These are phyloP conservation scores for Strobilomyces dryophilus DNA, from an alignment of 768 basidiomycete genomes.

Conservation along the genomic window DNA sequence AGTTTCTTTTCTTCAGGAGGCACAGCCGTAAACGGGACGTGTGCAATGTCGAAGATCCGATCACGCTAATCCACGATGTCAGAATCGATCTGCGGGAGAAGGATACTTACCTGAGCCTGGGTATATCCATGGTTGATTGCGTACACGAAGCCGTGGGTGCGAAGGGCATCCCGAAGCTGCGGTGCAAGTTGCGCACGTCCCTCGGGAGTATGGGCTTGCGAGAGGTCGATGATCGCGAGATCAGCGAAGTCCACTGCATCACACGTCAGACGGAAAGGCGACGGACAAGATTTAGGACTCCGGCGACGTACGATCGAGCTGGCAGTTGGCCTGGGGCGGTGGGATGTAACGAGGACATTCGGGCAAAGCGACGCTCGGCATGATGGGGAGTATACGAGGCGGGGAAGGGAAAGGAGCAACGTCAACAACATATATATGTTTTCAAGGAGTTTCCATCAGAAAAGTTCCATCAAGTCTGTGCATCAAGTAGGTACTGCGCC, in stretches of 20 bases:
- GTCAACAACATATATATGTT: too few species aligned
- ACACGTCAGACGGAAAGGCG: conserved; percentile 17
- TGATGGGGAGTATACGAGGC: conserved; percentile 12
- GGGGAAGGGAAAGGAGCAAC: too few species aligned
- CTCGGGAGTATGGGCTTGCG: conserved; percentile 37
- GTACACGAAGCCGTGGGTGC: conserved; percentile 37
- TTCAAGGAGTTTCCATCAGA: too few species aligned
- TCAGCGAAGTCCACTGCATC: conserved; percentile 45
- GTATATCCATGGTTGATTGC: conserved; percentile 38
- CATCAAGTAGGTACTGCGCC: too few species aligned
- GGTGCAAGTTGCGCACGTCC: conserved; percentile 38
- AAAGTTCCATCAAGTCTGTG: too few species aligned
- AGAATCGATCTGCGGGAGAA: not conserved
- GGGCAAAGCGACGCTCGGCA: conserved; percentile 31
- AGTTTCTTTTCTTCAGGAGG: conserved; percentile 37
- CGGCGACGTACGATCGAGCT: conserved; percentile 29
- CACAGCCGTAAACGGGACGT: conserved; percentile 41
- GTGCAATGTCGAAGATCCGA: conserved; percentile 46
- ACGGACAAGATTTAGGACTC: not conserved
- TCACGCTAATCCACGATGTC: conserved; percentile 32
- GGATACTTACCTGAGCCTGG: too few species aligned
- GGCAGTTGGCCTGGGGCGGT: conserved; percentile 24
- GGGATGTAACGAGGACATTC: conserved; percentile 33
- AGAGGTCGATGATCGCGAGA: conserved; percentile 49
- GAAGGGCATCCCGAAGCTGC: conserved; percentile 45